A percentile compares a stretch with the other conserved stretches of the same genome.
phyloP scores from a whole-genome alignment of 75 land plant species.

The Cunninghamia lanceolata region DNA sequence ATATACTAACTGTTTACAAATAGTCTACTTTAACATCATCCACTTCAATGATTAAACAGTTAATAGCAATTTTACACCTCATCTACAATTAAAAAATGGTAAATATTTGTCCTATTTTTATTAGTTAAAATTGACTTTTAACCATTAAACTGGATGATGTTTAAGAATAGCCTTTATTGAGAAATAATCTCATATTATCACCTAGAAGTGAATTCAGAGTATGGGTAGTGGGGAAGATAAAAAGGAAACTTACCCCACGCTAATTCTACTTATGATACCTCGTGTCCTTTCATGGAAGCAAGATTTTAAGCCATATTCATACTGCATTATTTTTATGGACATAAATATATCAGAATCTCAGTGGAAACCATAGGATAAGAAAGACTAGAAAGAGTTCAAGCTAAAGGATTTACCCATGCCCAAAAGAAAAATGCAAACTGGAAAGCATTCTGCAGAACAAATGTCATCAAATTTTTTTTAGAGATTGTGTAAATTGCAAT shows the following conservation, averaged over 20 bases:
- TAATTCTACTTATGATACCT: constrained; percentile 4
- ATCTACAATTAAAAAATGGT: not conserved
- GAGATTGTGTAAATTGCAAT: not conserved
- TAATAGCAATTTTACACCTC: not conserved
- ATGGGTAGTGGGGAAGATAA: no score
- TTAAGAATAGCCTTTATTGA: no score
- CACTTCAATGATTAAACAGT: constrained; percentile 10
- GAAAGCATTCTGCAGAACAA: constrained; percentile 63
- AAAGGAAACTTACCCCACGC: constrained; percentile 15
- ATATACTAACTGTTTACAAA: no score
- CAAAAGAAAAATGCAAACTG: constrained; percentile 70
- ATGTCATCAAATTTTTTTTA: not conserved
- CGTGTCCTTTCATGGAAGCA: constrained; percentile 17
- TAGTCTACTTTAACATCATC: no score
- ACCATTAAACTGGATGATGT: no score
- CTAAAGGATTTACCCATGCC: constrained; percentile 50
- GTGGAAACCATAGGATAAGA: not conserved
- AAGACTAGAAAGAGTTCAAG: not conserved
- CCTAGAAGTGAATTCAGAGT: not conserved
- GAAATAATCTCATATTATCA: not conserved
- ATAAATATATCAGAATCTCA: not conserved
- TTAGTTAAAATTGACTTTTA: no score
- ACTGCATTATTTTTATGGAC: constrained; percentile 12
- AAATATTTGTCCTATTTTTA: not conserved
- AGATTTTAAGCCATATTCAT: constrained; percentile 24